A percentile compares a stretch with the other conserved stretches of the same genome.
Conservation (phyloP, 2,329 filamentous ascomycete genomes). For the Hortaea werneckii region DNA sequence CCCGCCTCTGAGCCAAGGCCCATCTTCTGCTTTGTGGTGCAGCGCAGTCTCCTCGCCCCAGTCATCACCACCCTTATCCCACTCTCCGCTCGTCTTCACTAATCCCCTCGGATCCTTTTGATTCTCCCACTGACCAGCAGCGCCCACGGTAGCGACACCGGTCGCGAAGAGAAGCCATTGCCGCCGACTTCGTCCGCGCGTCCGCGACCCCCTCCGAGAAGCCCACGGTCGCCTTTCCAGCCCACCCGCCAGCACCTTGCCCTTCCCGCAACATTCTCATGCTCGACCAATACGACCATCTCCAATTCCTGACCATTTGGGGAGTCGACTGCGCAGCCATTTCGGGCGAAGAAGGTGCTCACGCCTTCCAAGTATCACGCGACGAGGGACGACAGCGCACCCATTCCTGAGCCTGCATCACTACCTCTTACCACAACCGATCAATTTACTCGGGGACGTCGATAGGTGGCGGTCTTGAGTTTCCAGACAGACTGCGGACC, state of each 20-base stretch:
- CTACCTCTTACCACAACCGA: neutral
- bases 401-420: neutral
- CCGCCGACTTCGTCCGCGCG: neutral
- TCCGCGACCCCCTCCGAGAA: neutral
- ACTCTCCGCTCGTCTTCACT: neutral
- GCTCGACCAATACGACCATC: neutral
- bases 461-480: conserved; percentile 1
- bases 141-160: neutral
- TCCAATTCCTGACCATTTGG: neutral
- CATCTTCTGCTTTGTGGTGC: neutral
- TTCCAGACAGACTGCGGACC: neutral
- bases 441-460: conserved; percentile 1
- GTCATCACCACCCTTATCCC: neutral
- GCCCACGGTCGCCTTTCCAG: conserved; percentile 4
- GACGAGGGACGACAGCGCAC: neutral
- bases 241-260: neutral
- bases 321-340: conserved; percentile 1
- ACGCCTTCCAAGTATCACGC: neutral
- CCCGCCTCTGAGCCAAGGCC: neutral
- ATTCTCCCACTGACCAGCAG: neutral
- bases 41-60: neutral
- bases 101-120: neutral
- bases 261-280: neutral
- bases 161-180: neutral
- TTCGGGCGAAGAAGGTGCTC: neutral